phyloP scores from a whole-genome alignment of 129 eudicot genomes.

The Smallanthus sonchifolius region DNA sequence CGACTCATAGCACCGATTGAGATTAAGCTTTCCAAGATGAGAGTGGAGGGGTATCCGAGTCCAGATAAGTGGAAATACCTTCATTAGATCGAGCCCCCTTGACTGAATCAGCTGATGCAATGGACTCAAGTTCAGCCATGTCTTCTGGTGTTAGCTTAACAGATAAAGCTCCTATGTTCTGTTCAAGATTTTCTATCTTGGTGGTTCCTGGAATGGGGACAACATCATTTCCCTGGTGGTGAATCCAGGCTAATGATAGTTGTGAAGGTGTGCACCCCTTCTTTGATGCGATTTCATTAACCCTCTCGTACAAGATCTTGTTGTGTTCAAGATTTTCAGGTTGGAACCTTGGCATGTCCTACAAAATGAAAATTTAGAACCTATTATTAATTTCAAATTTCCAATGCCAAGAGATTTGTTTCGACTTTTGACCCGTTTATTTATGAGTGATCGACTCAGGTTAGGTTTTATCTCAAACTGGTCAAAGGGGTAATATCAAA shows the following conservation, averaged over 20 bases:
- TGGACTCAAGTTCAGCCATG: slow-evolving; percentile 44
- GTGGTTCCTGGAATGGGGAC: slow-evolving; percentile 64
- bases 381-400: too few species aligned
- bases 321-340: slow-evolving; percentile 58
- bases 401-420: too few species aligned
- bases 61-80: slow-evolving; percentile 9
- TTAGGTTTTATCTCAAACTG: too few species aligned
- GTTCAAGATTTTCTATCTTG: slow-evolving; percentile 44
- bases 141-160: slow-evolving; percentile 42
- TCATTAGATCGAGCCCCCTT: slow-evolving; percentile 35
- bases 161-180: slow-evolving; percentile 44
- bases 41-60: slow-evolving; percentile 43
- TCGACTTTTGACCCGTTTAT: too few species aligned
- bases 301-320: slow-evolving; percentile 37
- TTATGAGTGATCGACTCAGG: too few species aligned
- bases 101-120: slow-evolving; percentile 38
- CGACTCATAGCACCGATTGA: too few species aligned
- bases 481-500: neutral
- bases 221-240: slow-evolving; percentile 58
- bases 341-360: slow-evolving; percentile 54
- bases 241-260: slow-evolving; percentile 64
- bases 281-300: slow-evolving; percentile 39
- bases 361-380: neutral
- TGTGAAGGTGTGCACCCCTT: slow-evolving; percentile 63
- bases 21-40: slow-evolving; percentile 39